Conservation (phyloP, 2,329 filamentous ascomycete genomes). For the Penicillium decumbens region DNA sequence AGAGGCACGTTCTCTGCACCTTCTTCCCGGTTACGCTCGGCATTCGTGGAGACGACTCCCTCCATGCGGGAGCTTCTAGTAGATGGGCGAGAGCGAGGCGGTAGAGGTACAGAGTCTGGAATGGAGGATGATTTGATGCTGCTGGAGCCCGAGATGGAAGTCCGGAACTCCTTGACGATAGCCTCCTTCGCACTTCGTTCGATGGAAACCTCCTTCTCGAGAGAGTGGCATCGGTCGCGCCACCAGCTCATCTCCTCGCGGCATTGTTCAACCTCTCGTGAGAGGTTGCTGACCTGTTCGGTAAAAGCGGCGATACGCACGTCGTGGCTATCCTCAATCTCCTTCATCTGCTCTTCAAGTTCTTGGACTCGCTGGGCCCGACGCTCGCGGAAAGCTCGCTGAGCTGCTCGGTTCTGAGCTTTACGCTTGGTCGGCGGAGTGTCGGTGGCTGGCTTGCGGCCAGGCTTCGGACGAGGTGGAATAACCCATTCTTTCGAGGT, state of each 20-base stretch:
- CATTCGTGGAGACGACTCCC: conserved; percentile 11
- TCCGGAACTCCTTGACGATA: conserved; percentile 40
- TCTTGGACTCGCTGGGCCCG: conserved; percentile 78
- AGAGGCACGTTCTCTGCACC: conserved; percentile 41
- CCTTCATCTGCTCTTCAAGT: conserved; percentile 50
- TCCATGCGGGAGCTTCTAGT: conserved; percentile 22
- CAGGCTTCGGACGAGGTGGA: conserved; percentile 79
- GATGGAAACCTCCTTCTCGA: conserved; percentile 58
- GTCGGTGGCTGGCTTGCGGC: conserved; percentile 88
- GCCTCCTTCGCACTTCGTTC: conserved; percentile 43
- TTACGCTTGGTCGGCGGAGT: conserved; percentile 90
- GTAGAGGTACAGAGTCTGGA: conserved; percentile 41
- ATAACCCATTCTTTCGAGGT: conserved; percentile 84
- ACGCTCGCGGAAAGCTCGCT: conserved; percentile 83
- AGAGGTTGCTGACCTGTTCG: conserved; percentile 54
- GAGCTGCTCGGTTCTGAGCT: conserved; percentile 87
- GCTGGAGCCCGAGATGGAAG: conserved; percentile 24
- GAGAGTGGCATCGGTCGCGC: conserved; percentile 53
- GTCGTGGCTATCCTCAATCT: conserved; percentile 47
- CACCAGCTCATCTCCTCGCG: conserved; percentile 48
- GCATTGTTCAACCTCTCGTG: conserved; percentile 63
- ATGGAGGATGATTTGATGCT: conserved; percentile 15
- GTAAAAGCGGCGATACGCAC: conserved; percentile 48
- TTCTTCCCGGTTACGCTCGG: conserved; percentile 18
- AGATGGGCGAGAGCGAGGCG: conserved; percentile 25